Base-by-base conservation (phyloP, 2,329 filamentous ascomycete species). In the Diplodia corticola region DNA sequence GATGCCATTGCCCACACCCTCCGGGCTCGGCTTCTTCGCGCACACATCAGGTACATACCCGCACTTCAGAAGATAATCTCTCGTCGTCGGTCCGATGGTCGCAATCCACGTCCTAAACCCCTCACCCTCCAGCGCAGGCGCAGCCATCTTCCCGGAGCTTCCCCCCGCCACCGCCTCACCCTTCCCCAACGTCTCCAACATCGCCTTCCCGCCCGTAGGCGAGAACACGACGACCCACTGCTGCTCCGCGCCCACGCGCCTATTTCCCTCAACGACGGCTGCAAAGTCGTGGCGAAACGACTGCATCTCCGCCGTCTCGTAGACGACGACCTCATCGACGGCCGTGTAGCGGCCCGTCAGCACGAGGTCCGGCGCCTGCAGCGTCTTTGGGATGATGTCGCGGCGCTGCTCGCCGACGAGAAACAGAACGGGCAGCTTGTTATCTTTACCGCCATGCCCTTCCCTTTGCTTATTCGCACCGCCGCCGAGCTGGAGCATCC, bases 11-110 rank as follows among this genome's bases (percentile, higher is more conserved):
- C 86, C 82, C 1, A 98, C 80, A 0, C 93, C 93, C 72, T 94
- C 88, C 0, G 93, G 91, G 75, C 87, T 96, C 1, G 95, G 95
- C 72, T 84, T 89, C 72, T 86, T 86, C 1, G 95, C 91, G 77
- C 90, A 96, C n/a, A 91, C 90, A 74, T 94, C 88, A 0, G 91
- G 88, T 71, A 88, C 83, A 69, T 88, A 90, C 0, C 80, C 85
- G 75, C 92, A 92, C 22, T 82, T 80, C 17, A 81, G 75, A 51
- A 99, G 79, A 78, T 92, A 88, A 70, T 93, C 88, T 69, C 89
- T 85, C 12, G 95, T 99, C 20, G 95, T 99, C 13, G 95, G 94
- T 0, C 95, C 95, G 77, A 99, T 99, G 0, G 93, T 96, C 15
- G 90, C 92, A 68, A 98, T 82, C 69, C 86, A 88, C 0, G 88